Base-by-base conservation (phyloP, 83 land plant species). In the Picea engelmannii region DNA sequence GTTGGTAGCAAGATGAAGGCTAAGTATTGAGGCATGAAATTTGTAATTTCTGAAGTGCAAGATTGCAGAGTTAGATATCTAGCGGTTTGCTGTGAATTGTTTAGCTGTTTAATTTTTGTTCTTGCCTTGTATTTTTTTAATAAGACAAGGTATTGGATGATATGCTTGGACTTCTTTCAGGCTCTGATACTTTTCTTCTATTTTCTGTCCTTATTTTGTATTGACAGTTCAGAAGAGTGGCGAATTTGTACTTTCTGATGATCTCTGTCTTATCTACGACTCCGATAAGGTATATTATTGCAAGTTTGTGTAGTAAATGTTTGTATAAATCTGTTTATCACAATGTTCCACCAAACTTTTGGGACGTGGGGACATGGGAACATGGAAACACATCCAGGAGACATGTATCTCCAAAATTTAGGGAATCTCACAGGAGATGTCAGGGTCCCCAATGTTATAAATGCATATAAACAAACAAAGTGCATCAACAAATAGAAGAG, bases 201-300 rank as follows among this genome's bases (percentile, higher is more conserved):
- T 49, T 76, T 13, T 49, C 20, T 76, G 60, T 42, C 35, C 47
- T 8, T 52, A 47, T 47, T 17, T 18, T 52, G 18, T 74, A 55
- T 21, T 88, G 91, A 90, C 98, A 98, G 99, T 95, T 98, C 87
- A 97, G 98, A 84, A 93, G 99, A 82, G 98, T 98, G 79, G 99
- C 99, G 71, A 96, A 96, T 74, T 78, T 95, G 6, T 96, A 96
- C 83, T 96, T 96, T 81, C 90, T 96, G 35, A 93, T 95, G 93
- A 95, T 96, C 76, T 98, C 99, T 65, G 91, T 96, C 60, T 84
- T 96, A 79, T 96, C 99, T 40, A 84, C 99, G 17, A 98, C 99
- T 69, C 98, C 97, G 62, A 88, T 95, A 78, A 98, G 99, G 99
- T 95, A 85, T 80, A 60, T 61, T 66, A 35, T 79, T 27, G 25